Conservation (phyloP, 495 filamentous ascomycete genomes). For the Wilcoxina mikolae region DNA sequence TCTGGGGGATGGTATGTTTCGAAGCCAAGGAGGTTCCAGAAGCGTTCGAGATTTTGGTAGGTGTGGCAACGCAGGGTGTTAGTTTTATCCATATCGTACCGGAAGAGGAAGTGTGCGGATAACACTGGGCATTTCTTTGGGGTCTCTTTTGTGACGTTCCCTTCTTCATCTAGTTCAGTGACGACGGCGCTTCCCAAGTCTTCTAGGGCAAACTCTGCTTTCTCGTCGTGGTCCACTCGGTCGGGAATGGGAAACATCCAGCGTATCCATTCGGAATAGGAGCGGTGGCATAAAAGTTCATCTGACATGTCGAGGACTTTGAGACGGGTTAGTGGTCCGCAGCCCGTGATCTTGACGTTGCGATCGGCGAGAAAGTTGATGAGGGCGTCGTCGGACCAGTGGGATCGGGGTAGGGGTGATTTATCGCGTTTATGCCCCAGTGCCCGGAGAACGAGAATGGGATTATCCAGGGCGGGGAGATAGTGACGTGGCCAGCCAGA, state of each 20-base stretch:
- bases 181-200: not conserved
- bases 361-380: not conserved
- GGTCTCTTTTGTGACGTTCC: not conserved
- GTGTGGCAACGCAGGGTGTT: not conserved
- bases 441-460: not conserved
- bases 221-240: not conserved
- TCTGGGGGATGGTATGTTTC: not conserved
- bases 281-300: not conserved
- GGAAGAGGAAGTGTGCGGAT: not conserved
- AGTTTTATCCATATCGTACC: not conserved
- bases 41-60: not conserved
- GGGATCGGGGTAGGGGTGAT: not conserved
- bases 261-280: not conserved
- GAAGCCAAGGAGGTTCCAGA: not conserved
- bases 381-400: not conserved
- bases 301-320: not conserved
- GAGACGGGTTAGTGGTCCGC: not conserved
- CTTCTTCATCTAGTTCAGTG: not conserved
- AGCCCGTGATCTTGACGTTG: not conserved
- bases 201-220: not conserved
- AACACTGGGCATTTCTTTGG: not conserved
- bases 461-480: not conserved
- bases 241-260: constrained; percentile 4
- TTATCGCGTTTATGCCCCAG: not conserved
- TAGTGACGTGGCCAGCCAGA: not conserved